Evolutionary conservation across 2,329 filamentous ascomycete species (phyloP), one percentile per base, ranked within the genome.

Genomic region (Diaporthe humulicola): DNA sequence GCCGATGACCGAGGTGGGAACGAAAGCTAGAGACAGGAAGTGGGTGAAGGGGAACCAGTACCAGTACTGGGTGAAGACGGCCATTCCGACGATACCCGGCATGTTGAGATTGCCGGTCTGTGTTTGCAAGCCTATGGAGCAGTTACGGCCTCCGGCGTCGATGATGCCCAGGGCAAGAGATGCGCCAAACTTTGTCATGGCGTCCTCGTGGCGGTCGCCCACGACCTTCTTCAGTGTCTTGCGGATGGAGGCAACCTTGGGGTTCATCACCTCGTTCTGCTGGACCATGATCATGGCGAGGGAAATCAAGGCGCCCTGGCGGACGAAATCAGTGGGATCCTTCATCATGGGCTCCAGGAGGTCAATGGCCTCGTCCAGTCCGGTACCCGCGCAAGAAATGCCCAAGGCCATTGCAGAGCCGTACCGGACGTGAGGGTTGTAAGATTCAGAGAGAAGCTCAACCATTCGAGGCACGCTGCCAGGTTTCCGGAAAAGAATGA

Each of bases 11-110:
- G 97, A 94, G 1, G 97, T 99, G 1, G 97, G 97, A n/a, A 95
- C 95, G 86, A 99, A 98, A 81, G 95, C 96, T 76, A 99, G 89
- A 0, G 96, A 97, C 74, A 99, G 85, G 91, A 99, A 99, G 85
- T 99, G 97, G 40, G 97, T 98, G 80, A 98, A 93, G 75, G 97
- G 97, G 91, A 99, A 99, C 97, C 97, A 99, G 88, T 99, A 99
- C 97, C 97, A 99, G 88, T 99, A 99, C 84, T 99, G 97, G 12
- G 96, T 98, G 86, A 99, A 99, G 71, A 99, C 94, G 38, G 95
- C 96, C 92, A 98, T 98, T 79, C 97, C 97, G 25, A 99, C 96
- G 78, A 99, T 98, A 76, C 95, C 97, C 25, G 96, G 92, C 96
- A 99, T 98, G 88, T 99, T 98, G 78, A 99, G 91, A 83, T 98